Percentiles rank a stretch among this genome's conserved stretches.
Conservation (phyloP, 2,329 filamentous ascomycete genomes). For the Chrysoporthe deuterocubensis region DNA sequence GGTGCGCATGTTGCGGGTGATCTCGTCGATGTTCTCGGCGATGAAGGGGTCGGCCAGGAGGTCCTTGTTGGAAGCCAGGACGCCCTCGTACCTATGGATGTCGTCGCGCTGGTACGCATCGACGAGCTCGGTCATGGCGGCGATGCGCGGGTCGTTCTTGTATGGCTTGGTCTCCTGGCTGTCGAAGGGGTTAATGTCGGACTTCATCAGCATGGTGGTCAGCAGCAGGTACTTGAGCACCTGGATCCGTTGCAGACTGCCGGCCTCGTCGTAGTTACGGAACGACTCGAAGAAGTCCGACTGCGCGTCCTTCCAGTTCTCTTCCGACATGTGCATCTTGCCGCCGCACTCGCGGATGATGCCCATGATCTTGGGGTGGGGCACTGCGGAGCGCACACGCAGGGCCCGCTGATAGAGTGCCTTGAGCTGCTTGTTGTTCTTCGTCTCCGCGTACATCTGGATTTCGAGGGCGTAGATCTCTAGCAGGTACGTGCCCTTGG, state of each 20-base stretch:
- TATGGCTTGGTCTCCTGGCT: conserved; percentile 99
- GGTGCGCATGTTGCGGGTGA: conserved; percentile 96
- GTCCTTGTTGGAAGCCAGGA: conserved; percentile 85
- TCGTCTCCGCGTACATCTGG: conserved; percentile 96
- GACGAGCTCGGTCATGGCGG: conserved; percentile 95
- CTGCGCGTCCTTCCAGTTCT: conserved; percentile 98
- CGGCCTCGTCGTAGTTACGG: conserved; percentile 97
- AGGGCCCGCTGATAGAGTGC: conserved; percentile 88
- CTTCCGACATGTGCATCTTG: conserved; percentile 99
- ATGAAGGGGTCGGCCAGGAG: conserved; percentile 93
- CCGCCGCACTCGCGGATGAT: conserved; percentile 98
- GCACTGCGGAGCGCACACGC: conserved; percentile 92
- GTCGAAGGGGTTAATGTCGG: conserved; percentile 97
- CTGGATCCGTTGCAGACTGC: conserved; percentile 93
- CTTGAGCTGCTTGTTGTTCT: conserved; percentile 97
- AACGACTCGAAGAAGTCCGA: conserved; percentile 99
- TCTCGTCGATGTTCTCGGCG: conserved; percentile 98
- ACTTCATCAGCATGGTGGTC: conserved; percentile 98
- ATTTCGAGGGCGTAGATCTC: conserved; percentile 98
- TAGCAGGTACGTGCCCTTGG: conserved; percentile 93
- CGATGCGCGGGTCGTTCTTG: conserved; percentile 91
- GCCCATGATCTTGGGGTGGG: conserved; percentile 98
- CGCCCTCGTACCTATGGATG: conserved; percentile 86
- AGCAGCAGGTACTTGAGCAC: conserved; percentile 96
- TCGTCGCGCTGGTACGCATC: conserved; percentile 96